Base-by-base conservation (phyloP, 805 yeast species). In the Wickerhamomyces tratensis region DNA sequence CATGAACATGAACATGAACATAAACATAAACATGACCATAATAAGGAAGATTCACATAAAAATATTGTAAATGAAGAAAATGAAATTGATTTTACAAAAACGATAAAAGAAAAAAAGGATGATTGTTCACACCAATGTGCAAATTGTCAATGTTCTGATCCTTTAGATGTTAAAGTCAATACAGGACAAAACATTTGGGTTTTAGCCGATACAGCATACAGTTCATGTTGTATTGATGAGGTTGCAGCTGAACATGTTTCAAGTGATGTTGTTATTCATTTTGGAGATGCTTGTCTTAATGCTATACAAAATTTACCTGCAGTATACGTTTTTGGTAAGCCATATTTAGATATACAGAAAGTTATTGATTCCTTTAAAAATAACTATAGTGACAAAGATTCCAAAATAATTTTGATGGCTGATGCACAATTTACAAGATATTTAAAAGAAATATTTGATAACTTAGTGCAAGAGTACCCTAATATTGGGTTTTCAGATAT, bases 191-290 rank as follows among this genome's bases (percentile, higher is more conserved):
- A 72, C 40, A 71, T 83, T 10, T 91, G 91, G 85, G 76, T 91
- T 14, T 64, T 93, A 34, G 98, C 98, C 0, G 98, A 93, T 56
- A 91, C 98, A 0, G 87, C 97, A 0, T 93, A 93, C 55, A 86
- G 96, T 29, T 71, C 96, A 1, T 93, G 98, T 61, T 93, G 98
- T 63, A 82, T 91, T 10, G 98, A 93, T 60, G 97, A 89, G 56
- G 94, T 91, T 27, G 98, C 98, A 0, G 95, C 96, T 1, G 89
- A 85, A 56, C 98, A 93, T 60, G 94, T 91, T 13, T 57, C 67
- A 7, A 88, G 93, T 7, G 96, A 91, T 48, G 63, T 84, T 5
- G 86, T 93, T 29, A 78, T 89, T 2, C 98, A 93, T 62, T 86
- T 89, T 61, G 98, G 98, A 3, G 95, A 87, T 57, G 91, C 98